Conservation (phyloP, 768 basidiomycete species). For the Macrolepiota albuminosa region DNA sequence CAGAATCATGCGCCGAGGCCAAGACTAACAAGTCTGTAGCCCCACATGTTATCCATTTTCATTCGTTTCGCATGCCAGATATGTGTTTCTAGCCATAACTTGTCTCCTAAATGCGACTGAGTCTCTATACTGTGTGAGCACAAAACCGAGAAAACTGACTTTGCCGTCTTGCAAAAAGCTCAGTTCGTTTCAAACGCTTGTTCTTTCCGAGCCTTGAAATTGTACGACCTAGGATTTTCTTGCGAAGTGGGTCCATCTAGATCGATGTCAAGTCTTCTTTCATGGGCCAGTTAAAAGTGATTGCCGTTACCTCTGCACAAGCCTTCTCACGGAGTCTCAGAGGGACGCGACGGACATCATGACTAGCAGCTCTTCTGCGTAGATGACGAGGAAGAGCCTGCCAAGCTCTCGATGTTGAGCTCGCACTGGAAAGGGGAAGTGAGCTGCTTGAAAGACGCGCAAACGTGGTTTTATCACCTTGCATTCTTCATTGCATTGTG, state of each 20-base stretch:
- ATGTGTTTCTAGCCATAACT: constrained; percentile 94
- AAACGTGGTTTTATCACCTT: constrained; percentile 37
- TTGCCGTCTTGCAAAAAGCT: constrained; percentile 66
- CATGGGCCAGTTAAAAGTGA: background rate
- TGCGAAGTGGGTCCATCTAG: constrained; percentile 46
- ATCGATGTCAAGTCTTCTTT: background rate
- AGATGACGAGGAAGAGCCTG: constrained; percentile 91
- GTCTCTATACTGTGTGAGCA: background rate
- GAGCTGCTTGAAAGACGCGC: background rate
- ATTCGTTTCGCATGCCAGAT: constrained; percentile 97
- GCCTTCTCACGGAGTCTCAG: constrained; percentile 79
- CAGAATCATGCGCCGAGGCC: background rate
- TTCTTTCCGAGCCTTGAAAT: constrained; percentile 62
- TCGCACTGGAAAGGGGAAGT: constrained; percentile 39
- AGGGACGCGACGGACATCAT: constrained; percentile 90
- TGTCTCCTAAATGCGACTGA: constrained; percentile 50
- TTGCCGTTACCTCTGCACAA: constrained; percentile 61
- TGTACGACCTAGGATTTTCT: constrained; percentile 34
- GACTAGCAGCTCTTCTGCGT: constrained; percentile 89
- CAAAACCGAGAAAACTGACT: constrained; percentile 37
- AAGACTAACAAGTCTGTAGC: constrained; percentile 69
- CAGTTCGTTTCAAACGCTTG: constrained; percentile 53
- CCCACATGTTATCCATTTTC: constrained; percentile 93
- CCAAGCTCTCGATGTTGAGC: constrained; percentile 80
- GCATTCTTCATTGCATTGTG: constrained; percentile 80